Conservation (phyloP, 345 rosid genomes). For the Ricinus communis region DNA sequence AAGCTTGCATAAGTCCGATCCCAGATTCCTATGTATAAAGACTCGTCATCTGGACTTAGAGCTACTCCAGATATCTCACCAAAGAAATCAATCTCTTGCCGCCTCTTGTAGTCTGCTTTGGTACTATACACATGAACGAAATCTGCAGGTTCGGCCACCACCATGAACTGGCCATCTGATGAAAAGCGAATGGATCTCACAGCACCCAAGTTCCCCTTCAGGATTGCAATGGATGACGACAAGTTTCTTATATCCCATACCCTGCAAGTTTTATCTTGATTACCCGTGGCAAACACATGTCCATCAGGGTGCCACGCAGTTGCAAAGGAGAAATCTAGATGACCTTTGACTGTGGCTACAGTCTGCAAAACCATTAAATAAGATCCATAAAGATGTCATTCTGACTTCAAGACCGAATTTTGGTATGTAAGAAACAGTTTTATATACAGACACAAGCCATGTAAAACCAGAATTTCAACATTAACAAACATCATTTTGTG, state of each 20-base stretch:
- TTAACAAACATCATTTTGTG: too few relatives aligned
- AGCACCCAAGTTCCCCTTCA: constrained; percentile 67
- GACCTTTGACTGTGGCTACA: constrained; percentile 41
- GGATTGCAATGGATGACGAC: constrained; percentile 36
- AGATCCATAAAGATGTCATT: not conserved
- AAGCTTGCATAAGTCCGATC: constrained; percentile 64
- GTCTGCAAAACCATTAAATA: constrained; percentile 29
- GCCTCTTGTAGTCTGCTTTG: constrained; percentile 29
- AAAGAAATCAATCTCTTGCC: constrained; percentile 66
- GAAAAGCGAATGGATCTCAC: constrained; percentile 53
- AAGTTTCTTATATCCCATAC: constrained; percentile 62
- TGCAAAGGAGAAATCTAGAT: constrained; percentile 62
- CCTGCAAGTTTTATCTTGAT: constrained; percentile 68
- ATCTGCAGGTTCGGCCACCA: constrained; percentile 63
- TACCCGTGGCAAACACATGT: constrained; percentile 52
- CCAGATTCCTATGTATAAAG: constrained; percentile 59
- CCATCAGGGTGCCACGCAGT: constrained; percentile 73
- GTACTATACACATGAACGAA: constrained; percentile 60
- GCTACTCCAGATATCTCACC: constrained; percentile 70
- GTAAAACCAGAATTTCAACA: too few relatives aligned
- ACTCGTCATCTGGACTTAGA: constrained; percentile 59
- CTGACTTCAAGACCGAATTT: too few relatives aligned
- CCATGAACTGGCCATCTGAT: constrained; percentile 58
- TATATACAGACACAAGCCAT: too few relatives aligned
- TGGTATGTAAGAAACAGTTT: too few relatives aligned